These are phyloP conservation scores for Catharanthus roseus DNA, from an alignment of 257 asterid species.

Conservation along the genomic window DNA sequence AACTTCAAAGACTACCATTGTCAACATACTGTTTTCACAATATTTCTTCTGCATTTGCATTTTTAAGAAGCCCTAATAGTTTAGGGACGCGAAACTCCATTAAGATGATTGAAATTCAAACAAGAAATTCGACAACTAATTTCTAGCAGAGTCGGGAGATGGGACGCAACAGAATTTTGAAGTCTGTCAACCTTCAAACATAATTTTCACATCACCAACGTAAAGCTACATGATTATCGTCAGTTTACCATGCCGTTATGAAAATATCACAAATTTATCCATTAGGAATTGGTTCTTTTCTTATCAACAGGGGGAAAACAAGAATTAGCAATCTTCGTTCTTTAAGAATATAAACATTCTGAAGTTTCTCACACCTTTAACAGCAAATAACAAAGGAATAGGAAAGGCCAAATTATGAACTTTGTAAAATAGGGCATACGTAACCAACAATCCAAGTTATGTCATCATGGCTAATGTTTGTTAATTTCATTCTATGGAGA, in stretches of 20 bases:
- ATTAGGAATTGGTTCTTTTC: neutral
- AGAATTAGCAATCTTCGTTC: neutral
- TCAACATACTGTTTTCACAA: neutral
- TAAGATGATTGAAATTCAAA: neutral
- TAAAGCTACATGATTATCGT: neutral
- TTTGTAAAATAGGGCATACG: no score
- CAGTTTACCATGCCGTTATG: neutral
- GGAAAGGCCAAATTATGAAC: neutral
- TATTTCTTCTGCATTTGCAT: neutral
- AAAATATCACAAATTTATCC: neutral
- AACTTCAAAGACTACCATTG: neutral
- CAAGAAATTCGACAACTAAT: neutral
- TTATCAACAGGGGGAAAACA: neutral
- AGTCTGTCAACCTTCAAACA: neutral
- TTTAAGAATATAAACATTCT: neutral
- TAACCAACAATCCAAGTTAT: no score
- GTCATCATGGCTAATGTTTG: neutral
- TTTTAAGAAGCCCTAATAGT: neutral
- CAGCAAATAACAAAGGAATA: neutral
- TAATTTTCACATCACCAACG: neutral
- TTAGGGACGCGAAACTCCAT: neutral
- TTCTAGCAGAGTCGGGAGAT: no score
- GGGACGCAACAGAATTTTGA: neutral
- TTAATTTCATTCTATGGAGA: neutral
- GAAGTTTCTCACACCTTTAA: neutral